Percentiles rank a stretch among this genome's conserved stretches.
Conservation (phyloP, 495 filamentous ascomycete genomes). For the Penicillium desertorum region DNA sequence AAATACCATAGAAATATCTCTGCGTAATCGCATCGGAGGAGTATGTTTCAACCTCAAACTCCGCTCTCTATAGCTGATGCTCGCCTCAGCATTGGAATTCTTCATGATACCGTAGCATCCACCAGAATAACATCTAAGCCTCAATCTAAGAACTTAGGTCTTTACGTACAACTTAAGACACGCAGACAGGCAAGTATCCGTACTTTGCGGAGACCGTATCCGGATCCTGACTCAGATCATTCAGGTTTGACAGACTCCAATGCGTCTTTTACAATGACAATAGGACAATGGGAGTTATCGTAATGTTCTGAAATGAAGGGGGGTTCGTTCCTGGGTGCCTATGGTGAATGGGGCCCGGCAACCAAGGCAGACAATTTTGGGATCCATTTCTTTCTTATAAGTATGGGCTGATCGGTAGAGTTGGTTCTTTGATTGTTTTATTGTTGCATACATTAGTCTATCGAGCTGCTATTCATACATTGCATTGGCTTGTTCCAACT, state of each 20-base stretch:
- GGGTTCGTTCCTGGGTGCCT: constrained; percentile 16
- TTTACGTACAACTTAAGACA: not conserved
- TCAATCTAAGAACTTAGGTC: not conserved
- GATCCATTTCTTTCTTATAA: constrained; percentile 3
- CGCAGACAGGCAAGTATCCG: not conserved
- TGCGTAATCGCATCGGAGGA: not conserved
- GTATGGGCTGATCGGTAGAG: not conserved
- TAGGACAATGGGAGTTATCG: not conserved
- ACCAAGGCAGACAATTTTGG: constrained; percentile 16
- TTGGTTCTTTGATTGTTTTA: not conserved
- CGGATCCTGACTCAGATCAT: constrained; percentile 9
- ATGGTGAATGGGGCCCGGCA: constrained; percentile 4
- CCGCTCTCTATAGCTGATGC: not conserved
- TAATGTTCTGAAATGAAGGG: not conserved
- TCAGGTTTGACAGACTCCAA: constrained; percentile 4
- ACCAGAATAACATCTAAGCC: not conserved
- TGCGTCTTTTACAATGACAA: not conserved
- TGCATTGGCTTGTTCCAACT: not conserved
- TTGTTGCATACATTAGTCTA: constrained; percentile 1
- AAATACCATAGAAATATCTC: not conserved
- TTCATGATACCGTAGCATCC: constrained; percentile 8
- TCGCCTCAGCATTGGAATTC: not conserved
- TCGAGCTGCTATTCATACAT: constrained; percentile 7
- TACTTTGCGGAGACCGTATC: not conserved
- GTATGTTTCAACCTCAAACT: constrained; percentile 21